These are phyloP conservation scores for Debaryomyces psychrophilus DNA, from an alignment of 1,139 yeast species.

Conservation along the genomic window DNA sequence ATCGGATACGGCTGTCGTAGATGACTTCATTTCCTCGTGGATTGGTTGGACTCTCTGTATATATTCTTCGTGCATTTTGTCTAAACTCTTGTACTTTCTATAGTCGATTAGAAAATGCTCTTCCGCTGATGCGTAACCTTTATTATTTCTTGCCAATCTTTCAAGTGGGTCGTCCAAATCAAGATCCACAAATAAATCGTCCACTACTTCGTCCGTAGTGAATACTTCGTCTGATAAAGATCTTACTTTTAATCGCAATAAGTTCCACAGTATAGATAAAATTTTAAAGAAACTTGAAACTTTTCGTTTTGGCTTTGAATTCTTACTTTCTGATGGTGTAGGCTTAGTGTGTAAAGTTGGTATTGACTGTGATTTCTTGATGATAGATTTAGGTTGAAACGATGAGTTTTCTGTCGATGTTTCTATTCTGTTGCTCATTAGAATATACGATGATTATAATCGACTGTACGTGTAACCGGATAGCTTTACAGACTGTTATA, in stretches of 20 bases:
- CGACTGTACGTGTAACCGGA: too few relatives aligned
- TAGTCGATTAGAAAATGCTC: constrained; percentile 39
- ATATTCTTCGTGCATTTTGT: constrained; percentile 34
- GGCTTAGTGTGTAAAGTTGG: constrained; percentile 4
- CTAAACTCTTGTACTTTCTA: constrained; percentile 38
- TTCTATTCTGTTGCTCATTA: constrained; percentile 6
- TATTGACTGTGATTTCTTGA: constrained; percentile 10
- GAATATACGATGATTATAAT: neutral
- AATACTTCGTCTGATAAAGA: constrained; percentile 48
- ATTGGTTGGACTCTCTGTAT: constrained; percentile 11
- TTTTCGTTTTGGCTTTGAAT: constrained; percentile 14
- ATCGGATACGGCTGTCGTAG: constrained; percentile 26
- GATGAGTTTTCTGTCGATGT: constrained; percentile 9
- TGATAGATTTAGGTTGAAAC: constrained; percentile 13
- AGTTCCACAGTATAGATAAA: constrained; percentile 39
- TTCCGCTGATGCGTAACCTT: constrained; percentile 33
- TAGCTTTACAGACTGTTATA: neutral
- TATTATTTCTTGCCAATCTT: constrained; percentile 23
- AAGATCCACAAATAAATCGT: constrained; percentile 45
- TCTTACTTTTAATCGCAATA: constrained; percentile 36
- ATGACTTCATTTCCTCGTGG: constrained; percentile 24
- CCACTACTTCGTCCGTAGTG: constrained; percentile 43
- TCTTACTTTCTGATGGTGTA: constrained; percentile 4
- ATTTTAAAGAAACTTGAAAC: constrained; percentile 33
- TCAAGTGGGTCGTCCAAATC: constrained; percentile 36